Evolutionary conservation across 768 basidiomycete genomes (phyloP), one percentile per base, ranked within the genome.

Genomic region (Rhodocollybia butyracea): DNA sequence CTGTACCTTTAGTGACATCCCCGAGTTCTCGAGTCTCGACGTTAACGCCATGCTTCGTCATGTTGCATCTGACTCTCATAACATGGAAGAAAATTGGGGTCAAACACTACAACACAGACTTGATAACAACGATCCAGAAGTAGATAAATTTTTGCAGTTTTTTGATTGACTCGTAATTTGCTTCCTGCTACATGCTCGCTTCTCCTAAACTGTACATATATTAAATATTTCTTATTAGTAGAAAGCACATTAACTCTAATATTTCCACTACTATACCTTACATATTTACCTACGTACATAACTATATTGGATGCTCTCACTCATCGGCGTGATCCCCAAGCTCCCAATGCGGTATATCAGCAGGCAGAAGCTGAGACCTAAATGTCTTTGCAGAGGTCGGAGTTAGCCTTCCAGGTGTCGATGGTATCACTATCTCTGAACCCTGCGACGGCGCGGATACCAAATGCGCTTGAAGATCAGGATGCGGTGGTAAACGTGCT

Each of bases 261-360:
- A n/a, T n/a, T n/a, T n/a, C n/a, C n/a, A n/a, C n/a, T n/a, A n/a
- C n/a, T n/a, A n/a, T 27, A 43, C 22, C 42, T 43, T 43, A 43
- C 42, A 24, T 43, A 26, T 26, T 40, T 19, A 26, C 42, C 19
- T 43, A 26, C 5, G 5, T 15, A 5, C n/a, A 17, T 17, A 43
- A 6, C 21, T 22, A 3, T 15, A 43, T 43, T 7, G 5, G 21
- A 11, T 45, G 11, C 30, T 12, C 24, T 13, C 30, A 22, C 13
- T 24, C 5, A 17, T 1, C 27, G 4, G 19, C 38, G 15, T 34
- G 22, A 11, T 7, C 34, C 26, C 22, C 24, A 26, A 22, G 31
- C 34, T 34, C 17, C 48, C 48, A 50, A 38, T 50, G 21, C 8
- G 48, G 48, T 39, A 50, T 50, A 39, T 50, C 48, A 17, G 48